phyloP scores from a whole-genome alignment of 805 yeast genomes.

The Hanseniaspora taiwanica region DNA sequence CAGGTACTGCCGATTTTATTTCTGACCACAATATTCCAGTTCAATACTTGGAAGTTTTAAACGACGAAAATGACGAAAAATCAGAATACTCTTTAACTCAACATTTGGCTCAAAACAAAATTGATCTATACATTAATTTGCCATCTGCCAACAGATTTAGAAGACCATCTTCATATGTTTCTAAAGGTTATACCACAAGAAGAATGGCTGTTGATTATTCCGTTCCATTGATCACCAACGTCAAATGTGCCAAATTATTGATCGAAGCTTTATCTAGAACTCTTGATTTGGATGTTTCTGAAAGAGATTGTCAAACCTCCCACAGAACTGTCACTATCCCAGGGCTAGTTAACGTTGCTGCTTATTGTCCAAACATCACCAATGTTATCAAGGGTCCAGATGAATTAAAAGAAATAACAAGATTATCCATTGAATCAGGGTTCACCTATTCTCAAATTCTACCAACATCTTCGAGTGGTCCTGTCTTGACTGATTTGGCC shows the following conservation, averaged over 20 bases:
- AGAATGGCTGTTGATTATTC: conserved; percentile 99
- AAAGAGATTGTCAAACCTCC: conserved; percentile 81
- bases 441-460: conserved; percentile 74
- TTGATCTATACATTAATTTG: conserved; percentile 89
- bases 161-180: conserved; percentile 96
- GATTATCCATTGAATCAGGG: conserved; percentile 68
- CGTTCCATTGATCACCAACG: conserved; percentile 94
- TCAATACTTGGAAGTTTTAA: conserved; percentile 83
- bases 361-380: conserved; percentile 61
- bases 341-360: conserved; percentile 71
- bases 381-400: conserved; percentile 29
- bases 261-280: conserved; percentile 85
- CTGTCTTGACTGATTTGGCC: conserved; percentile 49
- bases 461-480: conserved; percentile 54
- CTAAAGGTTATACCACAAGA: conserved; percentile 95
- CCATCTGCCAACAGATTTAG: conserved; percentile 96
- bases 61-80: conserved; percentile 62
- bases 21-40: conserved; percentile 92
- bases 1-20: conserved; percentile 97
- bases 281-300: conserved; percentile 48
- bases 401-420: conserved; percentile 56
- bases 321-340: conserved; percentile 74
- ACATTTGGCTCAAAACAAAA: conserved; percentile 91
- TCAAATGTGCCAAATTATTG: conserved; percentile 89
- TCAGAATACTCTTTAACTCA: conserved; percentile 91